Conservation (phyloP, 1,139 yeast species). For the Martiniozyma asiatica region DNA sequence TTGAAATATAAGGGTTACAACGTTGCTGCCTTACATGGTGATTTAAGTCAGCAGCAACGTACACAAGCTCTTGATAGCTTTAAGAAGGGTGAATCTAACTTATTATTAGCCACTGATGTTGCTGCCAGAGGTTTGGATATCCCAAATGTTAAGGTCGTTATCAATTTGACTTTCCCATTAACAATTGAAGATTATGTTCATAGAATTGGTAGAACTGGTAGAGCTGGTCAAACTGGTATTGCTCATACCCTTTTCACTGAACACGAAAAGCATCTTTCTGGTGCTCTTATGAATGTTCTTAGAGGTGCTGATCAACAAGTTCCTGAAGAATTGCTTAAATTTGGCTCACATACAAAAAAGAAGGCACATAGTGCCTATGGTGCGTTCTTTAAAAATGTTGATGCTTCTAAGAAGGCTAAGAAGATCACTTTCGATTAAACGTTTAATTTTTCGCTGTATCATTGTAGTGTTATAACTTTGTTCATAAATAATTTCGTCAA, state of each 20-base stretch:
- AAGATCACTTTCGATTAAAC: conserved; percentile 67
- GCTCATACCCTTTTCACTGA: conserved; percentile 95
- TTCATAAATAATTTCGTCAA: too few relatives aligned
- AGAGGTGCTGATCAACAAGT: conserved; percentile 92
- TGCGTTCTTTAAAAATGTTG: conserved; percentile 90
- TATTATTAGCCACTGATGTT: conserved; percentile 92
- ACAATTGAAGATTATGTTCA: conserved; percentile 98
- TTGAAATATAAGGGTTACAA: conserved; percentile 61
- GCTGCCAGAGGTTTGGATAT: conserved; percentile 98
- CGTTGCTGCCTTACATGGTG: conserved; percentile 95
- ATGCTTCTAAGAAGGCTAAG: conserved; percentile 75
- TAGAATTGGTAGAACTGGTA: conserved; percentile 96
- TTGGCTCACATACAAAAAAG: conserved; percentile 96
- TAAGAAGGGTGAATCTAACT: conserved; percentile 65
- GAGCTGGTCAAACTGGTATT: conserved; percentile 92
- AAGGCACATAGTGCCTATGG: conserved; percentile 95
- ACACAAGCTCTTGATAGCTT: conserved; percentile 76
- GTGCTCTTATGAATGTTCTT: conserved; percentile 83
- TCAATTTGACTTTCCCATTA: conserved; percentile 91
- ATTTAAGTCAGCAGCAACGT: conserved; percentile 84
- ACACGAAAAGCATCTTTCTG: conserved; percentile 92
- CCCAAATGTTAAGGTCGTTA: conserved; percentile 93
- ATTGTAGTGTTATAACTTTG: too few relatives aligned
- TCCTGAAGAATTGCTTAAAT: conserved; percentile 91
- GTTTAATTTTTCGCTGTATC: too few relatives aligned